Evolutionary conservation across 2,329 filamentous ascomycete species (phyloP), one percentile per base, ranked within the genome.

Genomic region (Xylariomycetidae sp.): DNA sequence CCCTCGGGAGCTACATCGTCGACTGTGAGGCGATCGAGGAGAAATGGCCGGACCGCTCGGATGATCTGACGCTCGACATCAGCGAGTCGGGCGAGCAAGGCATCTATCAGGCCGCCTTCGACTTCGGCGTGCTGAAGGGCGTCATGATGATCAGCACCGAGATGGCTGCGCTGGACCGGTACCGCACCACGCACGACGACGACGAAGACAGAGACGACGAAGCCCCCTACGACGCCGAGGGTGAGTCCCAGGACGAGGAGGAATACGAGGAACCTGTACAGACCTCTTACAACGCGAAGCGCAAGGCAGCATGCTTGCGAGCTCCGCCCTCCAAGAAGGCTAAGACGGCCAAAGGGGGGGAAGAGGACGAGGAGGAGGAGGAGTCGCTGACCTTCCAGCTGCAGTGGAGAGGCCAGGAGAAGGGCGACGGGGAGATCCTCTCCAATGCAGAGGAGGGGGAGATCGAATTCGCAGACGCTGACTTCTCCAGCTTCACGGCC

Each of bases 71-170:
- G 5, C 39, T 59, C 20, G 41, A 56, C 29, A 42, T 58, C 16
- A 34, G 31, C 4, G 31, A 40, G 16, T 54, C 50, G 14, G 37
- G 42, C 13, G 40, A 45, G 10, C 30, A 44, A 3, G 49, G 49
- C 23, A 35, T 58, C 30, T 58, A 48, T 39, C 40, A 50, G 35
- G 53, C 40, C 23, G 41, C 46, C 12, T 55, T 59, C 28, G 41
- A 59, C 34, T 55, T 57, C 37, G 48, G 57, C 13, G 36, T 54
- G 16, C 20, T 57, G 4, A 40, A 54, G 16, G 54, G 55, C 23
- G 41, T 53, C 15, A 54, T 58, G 49, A 33, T 54, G 4, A 30
- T 56, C 11, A 46, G 49, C 3, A 38, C 38, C 15, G 44, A 53
- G 33, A 38, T 53, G 37, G 36, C 41, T 17, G 31, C 37, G 22